phyloP scores from a whole-genome alignment of 768 basidiomycete species.

The Termitomyces titanicus region DNA sequence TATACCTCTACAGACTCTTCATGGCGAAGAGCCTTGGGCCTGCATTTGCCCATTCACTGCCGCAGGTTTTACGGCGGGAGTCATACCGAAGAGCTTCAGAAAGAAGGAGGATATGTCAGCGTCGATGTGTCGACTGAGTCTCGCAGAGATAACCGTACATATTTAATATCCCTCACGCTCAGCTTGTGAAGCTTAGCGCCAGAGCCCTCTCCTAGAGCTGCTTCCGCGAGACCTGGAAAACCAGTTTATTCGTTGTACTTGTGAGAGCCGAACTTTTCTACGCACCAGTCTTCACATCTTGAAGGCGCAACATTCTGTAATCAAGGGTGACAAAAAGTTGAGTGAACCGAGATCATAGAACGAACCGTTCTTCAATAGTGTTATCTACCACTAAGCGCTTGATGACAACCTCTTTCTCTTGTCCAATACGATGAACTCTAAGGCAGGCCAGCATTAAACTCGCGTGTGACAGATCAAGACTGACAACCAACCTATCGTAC shows the following conservation, averaged over 20 bases:
- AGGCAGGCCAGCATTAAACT: conserved; percentile 29
- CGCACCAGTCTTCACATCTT: conserved; percentile 60
- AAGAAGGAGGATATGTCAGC: not conserved
- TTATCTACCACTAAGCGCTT: conserved; percentile 64
- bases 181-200: conserved; percentile 60
- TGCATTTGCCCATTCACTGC: not conserved
- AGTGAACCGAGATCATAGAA: not conserved
- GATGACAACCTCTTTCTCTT: conserved; percentile 64
- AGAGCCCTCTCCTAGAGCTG: conserved; percentile 66
- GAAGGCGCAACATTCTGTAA: conserved; percentile 61
- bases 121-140: not conserved
- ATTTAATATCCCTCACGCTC: conserved; percentile 67
- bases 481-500: conserved; percentile 34
- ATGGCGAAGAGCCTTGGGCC: not conserved
- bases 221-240: conserved; percentile 51
- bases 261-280: not conserved
- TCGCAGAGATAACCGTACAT: conserved; percentile 32
- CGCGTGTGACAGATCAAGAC: not conserved
- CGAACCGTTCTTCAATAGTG: conserved; percentile 74
- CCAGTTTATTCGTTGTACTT: not conserved
- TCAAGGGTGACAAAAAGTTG: not conserved
- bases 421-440: conserved; percentile 67
- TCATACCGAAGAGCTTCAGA: conserved; percentile 35
- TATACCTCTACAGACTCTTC: not conserved
- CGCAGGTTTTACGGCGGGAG: conserved; percentile 8